A percentile compares a stretch with the other conserved stretches of the same genome.
Evolutionary conservation across 495 filamentous ascomycete genomes (phyloP).

Genomic region (Niebla homalea): DNA sequence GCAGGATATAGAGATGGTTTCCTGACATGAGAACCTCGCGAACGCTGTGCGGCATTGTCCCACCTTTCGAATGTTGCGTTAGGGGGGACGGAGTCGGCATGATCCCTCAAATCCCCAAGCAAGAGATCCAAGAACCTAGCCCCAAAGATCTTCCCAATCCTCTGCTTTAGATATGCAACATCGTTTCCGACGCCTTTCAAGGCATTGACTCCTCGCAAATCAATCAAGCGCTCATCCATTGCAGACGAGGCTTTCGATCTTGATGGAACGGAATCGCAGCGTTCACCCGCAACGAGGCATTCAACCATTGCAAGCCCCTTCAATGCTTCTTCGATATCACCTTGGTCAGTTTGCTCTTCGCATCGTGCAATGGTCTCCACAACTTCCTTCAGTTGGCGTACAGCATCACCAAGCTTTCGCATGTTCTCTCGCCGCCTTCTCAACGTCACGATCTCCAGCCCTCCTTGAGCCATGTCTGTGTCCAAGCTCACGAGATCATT

Average conservation of each 20-base stretch:
- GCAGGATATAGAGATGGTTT: constrained; percentile 54
- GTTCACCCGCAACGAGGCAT: constrained; percentile 59
- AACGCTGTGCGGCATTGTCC: constrained; percentile 46
- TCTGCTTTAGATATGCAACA: constrained; percentile 55
- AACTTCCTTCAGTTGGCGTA: constrained; percentile 67
- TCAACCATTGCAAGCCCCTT: constrained; percentile 64
- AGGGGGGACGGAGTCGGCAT: constrained; percentile 61
- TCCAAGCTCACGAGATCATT: constrained; percentile 71
- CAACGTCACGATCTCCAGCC: constrained; percentile 74
- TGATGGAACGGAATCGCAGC: constrained; percentile 20
- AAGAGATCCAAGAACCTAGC: constrained; percentile 64
- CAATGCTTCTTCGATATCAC: constrained; percentile 67
- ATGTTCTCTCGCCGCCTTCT: constrained; percentile 74
- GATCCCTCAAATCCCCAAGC: constrained; percentile 64
- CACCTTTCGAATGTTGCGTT: constrained; percentile 69
- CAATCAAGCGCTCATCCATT: constrained; percentile 33
- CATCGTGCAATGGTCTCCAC: constrained; percentile 63
- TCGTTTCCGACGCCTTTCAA: constrained; percentile 69
- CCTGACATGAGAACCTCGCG: constrained; percentile 52
- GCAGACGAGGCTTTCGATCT: constrained; percentile 16
- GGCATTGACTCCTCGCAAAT: constrained; percentile 67
- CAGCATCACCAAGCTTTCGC: constrained; percentile 64
- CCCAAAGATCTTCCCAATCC: constrained; percentile 82
- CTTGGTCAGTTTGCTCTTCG: constrained; percentile 67
- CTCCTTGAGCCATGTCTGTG: constrained; percentile 72